These are phyloP conservation scores for Colletotrichum plurivorum DNA, from an alignment of 2,329 filamentous ascomycete species.

Conservation along the genomic window DNA sequence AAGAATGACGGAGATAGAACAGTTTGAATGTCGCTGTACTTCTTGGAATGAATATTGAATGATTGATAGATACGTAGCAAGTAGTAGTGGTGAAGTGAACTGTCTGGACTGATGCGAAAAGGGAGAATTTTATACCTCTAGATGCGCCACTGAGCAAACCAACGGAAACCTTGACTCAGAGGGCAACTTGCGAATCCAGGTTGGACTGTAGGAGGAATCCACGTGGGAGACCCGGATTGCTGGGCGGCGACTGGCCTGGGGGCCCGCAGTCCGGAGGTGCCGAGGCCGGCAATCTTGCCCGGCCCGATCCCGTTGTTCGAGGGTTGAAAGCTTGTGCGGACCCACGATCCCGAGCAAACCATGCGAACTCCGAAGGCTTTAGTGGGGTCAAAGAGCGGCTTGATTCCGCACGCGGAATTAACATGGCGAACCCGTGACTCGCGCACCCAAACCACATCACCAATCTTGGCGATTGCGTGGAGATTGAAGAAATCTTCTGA, in stretches of 20 bases:
- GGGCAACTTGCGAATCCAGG: too few relatives aligned
- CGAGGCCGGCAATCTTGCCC: slow-evolving; percentile 3
- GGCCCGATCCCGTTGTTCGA: slow-evolving; percentile 14
- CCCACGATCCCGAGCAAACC: slow-evolving; percentile 5
- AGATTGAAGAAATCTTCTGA: slow-evolving; percentile 25
- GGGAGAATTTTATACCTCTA: too few relatives aligned
- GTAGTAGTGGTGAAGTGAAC: too few relatives aligned
- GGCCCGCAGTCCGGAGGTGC: not conserved
- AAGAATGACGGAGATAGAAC: not conserved
- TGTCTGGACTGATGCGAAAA: too few relatives aligned
- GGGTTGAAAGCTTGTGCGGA: not conserved
- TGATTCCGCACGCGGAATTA: slow-evolving; percentile 31
- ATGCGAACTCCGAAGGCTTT: not conserved
- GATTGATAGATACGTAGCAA: too few relatives aligned
- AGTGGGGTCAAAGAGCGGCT: not conserved
- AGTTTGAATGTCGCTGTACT: not conserved
- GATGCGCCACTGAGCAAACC: too few relatives aligned
- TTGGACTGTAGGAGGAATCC: too few relatives aligned
- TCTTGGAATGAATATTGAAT: not conserved
- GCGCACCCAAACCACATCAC: slow-evolving; percentile 22
- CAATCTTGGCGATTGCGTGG: slow-evolving; percentile 25
- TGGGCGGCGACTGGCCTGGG: not conserved
- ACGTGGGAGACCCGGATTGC: not conserved
- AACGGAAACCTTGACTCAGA: too few relatives aligned
- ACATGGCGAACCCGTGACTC: slow-evolving; percentile 14